Base-by-base conservation (phyloP, 768 basidiomycete species). In the Hydnomerulius pinastri region DNA sequence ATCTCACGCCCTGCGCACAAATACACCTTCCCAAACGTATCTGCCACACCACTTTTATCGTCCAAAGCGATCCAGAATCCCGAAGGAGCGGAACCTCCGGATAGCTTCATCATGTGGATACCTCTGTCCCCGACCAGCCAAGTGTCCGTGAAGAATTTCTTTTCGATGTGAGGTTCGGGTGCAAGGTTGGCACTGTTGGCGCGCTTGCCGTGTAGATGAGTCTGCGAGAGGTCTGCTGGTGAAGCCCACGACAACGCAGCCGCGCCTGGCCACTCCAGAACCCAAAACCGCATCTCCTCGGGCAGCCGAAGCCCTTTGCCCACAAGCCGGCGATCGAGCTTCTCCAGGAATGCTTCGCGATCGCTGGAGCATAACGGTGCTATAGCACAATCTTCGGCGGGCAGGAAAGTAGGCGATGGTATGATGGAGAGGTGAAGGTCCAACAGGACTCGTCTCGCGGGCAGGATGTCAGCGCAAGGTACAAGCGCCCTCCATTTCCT, bases 181-280 rank as follows among this genome's bases (percentile, higher is more conserved):
- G 12, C 5, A 35, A 13, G 13, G 12, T 35, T 17, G 17, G 29
- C 29, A 30, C 33, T 13, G 4, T 4, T 35, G 11, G 13, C 33
- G 33, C 4, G 33, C 12, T 17, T 35, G 33, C 5, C 4, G 5
- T 12, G 5, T 12, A 35, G 13, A 12, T 12, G n/a, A n/a, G n/a
- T 13, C 17, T 13, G 5, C 6, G 33, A 17, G 33, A 12, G 33
- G 11, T 5, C 12, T 12, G 33, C 12, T 24, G 64, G 64, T 60
- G 62, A 66, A 21, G 48, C 18, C 23, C 56, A 50, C 1, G 41
- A 58, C 10, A 62, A 56, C 10, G 51, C 54, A 21, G 58, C 60
- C 13, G 48, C 43, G 11, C 50, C 60, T 18, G 64, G 64, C 64
- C 64, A 64, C 45, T 66, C 64, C 25, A 58, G 54, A 1, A 66